Conservation (phyloP, 2,329 filamentous ascomycete genomes). For the Fusarium heterosporum region DNA sequence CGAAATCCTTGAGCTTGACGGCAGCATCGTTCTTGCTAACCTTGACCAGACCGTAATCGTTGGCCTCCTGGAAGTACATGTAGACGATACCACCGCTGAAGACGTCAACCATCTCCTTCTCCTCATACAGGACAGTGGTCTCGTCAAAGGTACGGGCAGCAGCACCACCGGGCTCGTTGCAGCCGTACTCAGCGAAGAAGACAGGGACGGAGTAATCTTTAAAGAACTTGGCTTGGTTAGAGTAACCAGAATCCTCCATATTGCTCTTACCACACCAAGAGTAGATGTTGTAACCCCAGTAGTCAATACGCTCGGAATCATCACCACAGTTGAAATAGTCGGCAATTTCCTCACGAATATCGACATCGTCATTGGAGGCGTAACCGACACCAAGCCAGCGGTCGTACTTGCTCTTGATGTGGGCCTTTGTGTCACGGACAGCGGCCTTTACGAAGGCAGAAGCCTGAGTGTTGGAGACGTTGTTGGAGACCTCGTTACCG, state of each 20-base stretch:
- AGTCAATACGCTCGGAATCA: constrained; percentile 79
- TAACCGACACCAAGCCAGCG: constrained; percentile 91
- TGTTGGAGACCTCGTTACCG: constrained; percentile 96
- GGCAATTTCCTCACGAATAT: constrained; percentile 84
- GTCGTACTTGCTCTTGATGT: constrained; percentile 85
- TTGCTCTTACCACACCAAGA: constrained; percentile 94
- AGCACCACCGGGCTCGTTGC: constrained; percentile 75
- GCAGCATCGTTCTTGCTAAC: constrained; percentile 67
- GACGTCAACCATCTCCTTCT: constrained; percentile 82
- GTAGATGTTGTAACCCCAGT: constrained; percentile 99
- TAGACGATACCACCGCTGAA: constrained; percentile 98
- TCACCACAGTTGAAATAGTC: constrained; percentile 94
- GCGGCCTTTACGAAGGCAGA: constrained; percentile 98
- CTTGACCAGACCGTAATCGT: constrained; percentile 86
- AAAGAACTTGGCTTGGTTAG: constrained; percentile 87
- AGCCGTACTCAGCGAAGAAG: constrained; percentile 99
- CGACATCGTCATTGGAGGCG: constrained; percentile 91
- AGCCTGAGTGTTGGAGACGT: constrained; percentile 86
- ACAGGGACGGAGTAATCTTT: constrained; percentile 88
- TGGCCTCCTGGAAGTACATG: constrained; percentile 95
- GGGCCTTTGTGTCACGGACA: constrained; percentile 93
- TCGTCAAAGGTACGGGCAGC: constrained; percentile 85
- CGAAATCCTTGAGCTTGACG: constrained; percentile 79
- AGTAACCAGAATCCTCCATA: constrained; percentile 82
- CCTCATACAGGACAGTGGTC: constrained; percentile 81